phyloP scores from a whole-genome alignment of 768 basidiomycete species.

The Cantharellus cinnabarinus region DNA sequence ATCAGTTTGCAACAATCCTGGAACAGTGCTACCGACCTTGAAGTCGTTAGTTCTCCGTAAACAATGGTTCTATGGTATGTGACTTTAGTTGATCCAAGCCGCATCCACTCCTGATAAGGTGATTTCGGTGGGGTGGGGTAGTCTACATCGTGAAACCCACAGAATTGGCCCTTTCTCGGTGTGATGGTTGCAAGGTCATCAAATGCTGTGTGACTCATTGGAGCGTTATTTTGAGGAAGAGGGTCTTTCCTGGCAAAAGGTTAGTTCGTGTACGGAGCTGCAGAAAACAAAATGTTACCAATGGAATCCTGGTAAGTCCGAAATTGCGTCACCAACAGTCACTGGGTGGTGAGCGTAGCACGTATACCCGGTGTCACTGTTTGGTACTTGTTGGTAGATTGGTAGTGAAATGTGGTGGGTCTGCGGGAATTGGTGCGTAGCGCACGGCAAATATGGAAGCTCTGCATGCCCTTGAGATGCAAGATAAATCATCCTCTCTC shows the following conservation, averaged over 20 bases:
- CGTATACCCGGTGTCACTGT: neutral
- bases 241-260: constrained; percentile 24
- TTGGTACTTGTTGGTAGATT: neutral
- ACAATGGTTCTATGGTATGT: constrained; percentile 34
- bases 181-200: constrained; percentile 12
- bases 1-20: constrained; percentile 9
- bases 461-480: constrained; percentile 25
- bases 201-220: neutral
- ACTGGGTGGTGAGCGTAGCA: constrained; percentile 38
- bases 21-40: constrained; percentile 31
- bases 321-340: constrained; percentile 43
- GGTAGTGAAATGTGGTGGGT: neutral
- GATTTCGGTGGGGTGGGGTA: constrained; percentile 20
- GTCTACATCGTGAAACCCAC: neutral
- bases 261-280: constrained; percentile 1
- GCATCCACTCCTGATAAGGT: constrained; percentile 24
- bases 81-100: constrained; percentile 20
- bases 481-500: constrained; percentile 33
- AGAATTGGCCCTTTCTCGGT: constrained; percentile 17
- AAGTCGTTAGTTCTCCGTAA: neutral
- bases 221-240: neutral
- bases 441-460: constrained; percentile 31
- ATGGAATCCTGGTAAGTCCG: constrained; percentile 53
- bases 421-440: constrained; percentile 31
- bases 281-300: constrained; percentile 23